Evolutionary conservation across 208 protist species (phyloP), one percentile per base, ranked within the genome.

Genomic region (Leishmania braziliensis): DNA sequence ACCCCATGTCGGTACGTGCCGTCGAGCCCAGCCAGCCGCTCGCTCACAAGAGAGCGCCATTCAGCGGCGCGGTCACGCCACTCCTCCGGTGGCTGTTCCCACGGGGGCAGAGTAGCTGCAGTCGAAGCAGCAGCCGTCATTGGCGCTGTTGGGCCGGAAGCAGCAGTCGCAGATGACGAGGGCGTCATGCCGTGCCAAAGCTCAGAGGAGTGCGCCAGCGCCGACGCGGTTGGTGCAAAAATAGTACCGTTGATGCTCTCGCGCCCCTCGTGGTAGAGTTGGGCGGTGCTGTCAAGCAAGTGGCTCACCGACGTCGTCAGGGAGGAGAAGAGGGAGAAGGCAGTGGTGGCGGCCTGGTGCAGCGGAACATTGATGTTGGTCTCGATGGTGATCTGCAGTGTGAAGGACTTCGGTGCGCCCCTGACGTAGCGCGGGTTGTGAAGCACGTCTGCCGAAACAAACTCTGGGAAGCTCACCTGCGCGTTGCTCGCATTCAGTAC

Each of bases 1-100:
- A 90, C 86, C 18, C 94, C 92, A 73, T 92, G 87, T 26, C 91
- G 88, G 80, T 94, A 95, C 18, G 87, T 88, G 26, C 89, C 90
- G 73, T 93, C 91, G 63, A 95, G 83, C 20, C 77, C 76, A 14
- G 88, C 84, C 12, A 95, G 83, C 2, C 73, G 83, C 68, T 86
- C 84, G 50, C 76, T 68, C 62, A 94, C 80, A 29, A 96, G 87
- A 46, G 75, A 51, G 33, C 83, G 84, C 92, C 94, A 97, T 36
- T 79, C 88, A n/a, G 89, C 86, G 16, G 80, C 84, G 33, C 91
- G 85, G 16, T 72, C 81, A 50, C 78, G 53, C 94, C 94, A 97
- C 72, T 85, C 80, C 51, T 86, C 75, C 5, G 94, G 94, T 53
- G 91, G 82, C 51, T 60, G 46, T 16, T 92, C 88, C 92, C 94